Evolutionary conservation across 768 basidiomycete genomes (phyloP), one percentile per base, ranked within the genome.

Genomic region (Kwoniella bestiolae): DNA sequence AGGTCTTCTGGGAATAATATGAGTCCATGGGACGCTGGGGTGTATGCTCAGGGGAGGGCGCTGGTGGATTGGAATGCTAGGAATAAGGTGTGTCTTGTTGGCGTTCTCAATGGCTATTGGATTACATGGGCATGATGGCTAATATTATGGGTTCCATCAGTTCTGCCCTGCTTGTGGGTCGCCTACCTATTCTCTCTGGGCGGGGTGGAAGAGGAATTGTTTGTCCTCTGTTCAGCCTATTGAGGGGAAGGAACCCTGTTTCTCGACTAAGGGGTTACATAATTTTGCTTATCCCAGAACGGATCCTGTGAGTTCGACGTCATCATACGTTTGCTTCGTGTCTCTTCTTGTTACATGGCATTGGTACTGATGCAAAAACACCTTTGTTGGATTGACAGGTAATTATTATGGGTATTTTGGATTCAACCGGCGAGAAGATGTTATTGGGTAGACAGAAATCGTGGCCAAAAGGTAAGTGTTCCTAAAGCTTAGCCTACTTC

Each of bases 191-290:
- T 90, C 92, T 0, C 84, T 91, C 71, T 97, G 95, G 95, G 93
- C 87, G 3, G 95, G 95, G 0, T 99, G 94, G 94, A 99, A 99
- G 81, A 82, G 94, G 1, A 85, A 86, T 3, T 99, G 95, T 79
- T 83, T 85, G 5, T 85, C 90, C 0, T 69, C 70, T 3, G 32
- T 78, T 9, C 45, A 71, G 8, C 66, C 71, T 5, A 58, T 66
- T 8, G 60, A 66, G 31, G 74, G 75, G 18, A 63, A 73, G 50
- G 71, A 72, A 52, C 71, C 79, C 0, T 76, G 75, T 44, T 71
- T 74, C 57, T 78, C 76, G 2, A 91, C 90, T 56, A 89, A 86
- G 66, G 94, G 95, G 3, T 78, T 95, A 35, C 90, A 96, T 70
- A 97, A 98, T 81, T 93, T 89, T 75, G 70, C 74, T 1, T 82